phyloP scores from a whole-genome alignment of 345 rosid genomes.

The Citrus inodora region DNA sequence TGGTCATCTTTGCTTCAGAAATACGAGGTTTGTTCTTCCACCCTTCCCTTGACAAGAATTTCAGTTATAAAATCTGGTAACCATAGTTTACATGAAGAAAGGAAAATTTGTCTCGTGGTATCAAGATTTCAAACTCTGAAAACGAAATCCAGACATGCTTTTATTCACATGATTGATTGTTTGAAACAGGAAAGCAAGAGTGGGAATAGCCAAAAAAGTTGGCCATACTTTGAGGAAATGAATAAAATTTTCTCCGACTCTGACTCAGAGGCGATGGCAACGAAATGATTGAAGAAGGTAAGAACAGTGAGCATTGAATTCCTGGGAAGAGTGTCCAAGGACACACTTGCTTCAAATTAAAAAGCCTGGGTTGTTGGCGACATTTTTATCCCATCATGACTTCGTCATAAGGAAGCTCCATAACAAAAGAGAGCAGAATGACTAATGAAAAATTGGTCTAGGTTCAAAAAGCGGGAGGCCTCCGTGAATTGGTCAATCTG shows the following conservation, averaged over 20 bases:
- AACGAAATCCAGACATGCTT: not conserved
- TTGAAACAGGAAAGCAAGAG: constrained; percentile 59
- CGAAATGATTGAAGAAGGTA: constrained; percentile 22
- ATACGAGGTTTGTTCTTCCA: constrained; percentile 60
- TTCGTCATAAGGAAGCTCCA: not conserved
- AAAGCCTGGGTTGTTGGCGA: not conserved
- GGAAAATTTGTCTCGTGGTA: not conserved
- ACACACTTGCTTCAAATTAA: not conserved
- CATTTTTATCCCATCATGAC: not conserved
- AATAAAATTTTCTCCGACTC: constrained; percentile 43
- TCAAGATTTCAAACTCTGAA: not conserved
- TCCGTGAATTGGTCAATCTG: not conserved
- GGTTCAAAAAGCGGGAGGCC: not conserved
- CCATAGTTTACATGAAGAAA: not conserved
- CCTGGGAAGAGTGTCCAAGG: not conserved
- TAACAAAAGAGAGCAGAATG: not conserved
- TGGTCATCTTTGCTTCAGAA: constrained; percentile 88
- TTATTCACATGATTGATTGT: not conserved
- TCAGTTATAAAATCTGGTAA: not conserved
- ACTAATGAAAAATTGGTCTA: not conserved
- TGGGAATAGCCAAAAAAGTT: constrained; percentile 37
- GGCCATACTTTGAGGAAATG: constrained; percentile 86
- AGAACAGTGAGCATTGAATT: not conserved
- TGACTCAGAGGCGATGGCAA: constrained; percentile 30
- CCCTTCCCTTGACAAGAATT: not conserved